Evolutionary conservation across 2,329 filamentous ascomycete genomes (phyloP), one percentile per base, ranked within the genome.

Genomic region (Pyrenochaeta sp.): DNA sequence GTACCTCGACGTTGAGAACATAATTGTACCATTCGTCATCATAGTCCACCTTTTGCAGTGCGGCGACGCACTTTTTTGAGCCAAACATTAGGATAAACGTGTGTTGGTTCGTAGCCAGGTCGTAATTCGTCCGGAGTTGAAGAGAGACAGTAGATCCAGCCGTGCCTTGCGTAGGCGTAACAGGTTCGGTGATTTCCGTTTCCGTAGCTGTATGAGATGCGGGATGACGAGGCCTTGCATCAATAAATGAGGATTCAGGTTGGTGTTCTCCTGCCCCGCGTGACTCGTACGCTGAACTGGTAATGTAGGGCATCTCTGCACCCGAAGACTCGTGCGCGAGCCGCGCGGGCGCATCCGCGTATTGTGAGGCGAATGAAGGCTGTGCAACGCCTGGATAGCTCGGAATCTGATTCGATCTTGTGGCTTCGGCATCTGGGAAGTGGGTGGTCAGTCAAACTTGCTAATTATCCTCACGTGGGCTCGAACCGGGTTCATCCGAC

Each of bases 111-210:
- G 84, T 76, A 88, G 85, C 56, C 59, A 96, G 79, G 72, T 96
- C 90, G 79, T 91, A 91, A 59, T 89, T 85, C 43, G 90, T 90
- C 51, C 89, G 88, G 30, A 96, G 85, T 73, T 91, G 90, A 63
- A 97, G 83, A 58, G 86, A 84, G 9, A 97, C 81, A 68, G 88
- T 88, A 22, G 90, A 90, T 52, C 91, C 90, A 71, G 86, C 84
- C 34, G 83, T 79, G 43, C 93, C 93, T 69, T 86, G 83, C 44
- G 82, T 80, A 19, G 93, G 94, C 58, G 75, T 86, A 92, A 57
- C 90, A 90, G 58, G 64, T 61, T 72, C 69, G 66, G 88, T 83
- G 64, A 96, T 80, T 70, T 88, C 84, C 56, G 87, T 87, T 63
- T 72, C 68, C 59, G 69, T 65, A 45, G 65, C 58, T 59, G 83